These are phyloP conservation scores for Cucurbita maxima DNA, from an alignment of 306 rosid genomes.

Conservation along the genomic window DNA sequence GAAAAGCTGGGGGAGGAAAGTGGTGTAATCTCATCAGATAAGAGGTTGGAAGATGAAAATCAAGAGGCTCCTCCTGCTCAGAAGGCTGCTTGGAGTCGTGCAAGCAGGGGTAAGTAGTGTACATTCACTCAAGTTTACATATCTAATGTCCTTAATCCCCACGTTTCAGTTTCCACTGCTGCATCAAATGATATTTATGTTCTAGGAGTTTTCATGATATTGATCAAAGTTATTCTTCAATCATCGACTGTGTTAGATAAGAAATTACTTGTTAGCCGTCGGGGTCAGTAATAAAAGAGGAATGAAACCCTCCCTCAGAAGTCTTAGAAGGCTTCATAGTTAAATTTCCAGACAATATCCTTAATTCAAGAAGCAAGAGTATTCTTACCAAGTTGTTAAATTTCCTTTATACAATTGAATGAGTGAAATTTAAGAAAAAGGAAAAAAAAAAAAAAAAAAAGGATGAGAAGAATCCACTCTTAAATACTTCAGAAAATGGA, in stretches of 20 bases:
- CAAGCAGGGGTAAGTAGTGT: slow-evolving; percentile 45
- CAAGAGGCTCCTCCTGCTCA: slow-evolving; percentile 31
- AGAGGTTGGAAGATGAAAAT: slow-evolving; percentile 39
- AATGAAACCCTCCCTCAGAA: not conserved
- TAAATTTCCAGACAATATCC: not conserved
- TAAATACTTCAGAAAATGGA: not conserved
- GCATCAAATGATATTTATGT: not conserved
- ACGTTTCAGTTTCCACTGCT: not conserved
- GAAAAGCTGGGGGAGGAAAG: slow-evolving; percentile 26
- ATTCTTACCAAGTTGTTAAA: not conserved
- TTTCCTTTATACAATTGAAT: not conserved
- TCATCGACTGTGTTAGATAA: not conserved
- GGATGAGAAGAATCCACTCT: not conserved
- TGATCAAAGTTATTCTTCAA: not conserved
- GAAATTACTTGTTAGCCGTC: not conserved
- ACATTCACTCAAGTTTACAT: not conserved
- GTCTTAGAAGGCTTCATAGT: not conserved
- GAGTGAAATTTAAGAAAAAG: not conserved
- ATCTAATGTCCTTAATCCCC: not conserved
- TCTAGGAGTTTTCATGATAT: not conserved
- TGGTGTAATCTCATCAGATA: slow-evolving; percentile 30
- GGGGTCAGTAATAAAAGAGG: not conserved
- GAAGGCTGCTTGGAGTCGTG: slow-evolving; percentile 32
- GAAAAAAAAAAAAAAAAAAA: not conserved
- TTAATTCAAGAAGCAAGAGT: not conserved